These are phyloP conservation scores for Dipodascus geniculatus DNA, from an alignment of 805 yeast genomes.

Conservation along the genomic window DNA sequence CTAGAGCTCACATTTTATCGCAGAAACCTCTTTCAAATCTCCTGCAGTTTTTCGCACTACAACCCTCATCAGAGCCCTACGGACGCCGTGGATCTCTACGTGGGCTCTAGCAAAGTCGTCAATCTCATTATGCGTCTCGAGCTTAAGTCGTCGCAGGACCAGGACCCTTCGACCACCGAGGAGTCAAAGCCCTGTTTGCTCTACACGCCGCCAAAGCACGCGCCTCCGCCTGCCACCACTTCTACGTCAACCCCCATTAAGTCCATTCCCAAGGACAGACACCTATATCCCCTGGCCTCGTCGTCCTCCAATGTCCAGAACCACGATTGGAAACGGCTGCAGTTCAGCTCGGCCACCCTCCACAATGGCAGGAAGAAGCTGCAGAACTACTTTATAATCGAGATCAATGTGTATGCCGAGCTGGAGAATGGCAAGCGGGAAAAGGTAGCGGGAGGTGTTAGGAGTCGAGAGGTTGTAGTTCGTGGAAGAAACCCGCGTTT, in stretches of 20 bases:
- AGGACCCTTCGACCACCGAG: not conserved
- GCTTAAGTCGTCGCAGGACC: not conserved
- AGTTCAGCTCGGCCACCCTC: constrained; percentile 24
- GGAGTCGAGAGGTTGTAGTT: constrained; percentile 39
- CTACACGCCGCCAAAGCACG: not conserved
- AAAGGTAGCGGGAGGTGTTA: constrained; percentile 11
- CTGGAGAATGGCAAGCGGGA: constrained; percentile 19
- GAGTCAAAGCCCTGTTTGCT: not conserved
- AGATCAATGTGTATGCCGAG: constrained; percentile 16
- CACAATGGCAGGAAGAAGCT: constrained; percentile 22
- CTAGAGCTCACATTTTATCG: constrained; percentile 20
- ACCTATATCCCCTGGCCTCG: not conserved
- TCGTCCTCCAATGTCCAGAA: not conserved
- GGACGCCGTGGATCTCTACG: not conserved
- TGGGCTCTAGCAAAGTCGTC: not conserved
- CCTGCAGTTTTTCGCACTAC: not conserved
- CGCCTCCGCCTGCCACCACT: not conserved
- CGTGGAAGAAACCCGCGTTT: constrained; percentile 55
- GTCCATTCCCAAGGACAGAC: not conserved
- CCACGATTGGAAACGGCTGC: constrained; percentile 22
- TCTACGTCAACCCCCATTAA: not conserved
- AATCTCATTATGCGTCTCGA: not conserved
- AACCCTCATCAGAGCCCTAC: not conserved
- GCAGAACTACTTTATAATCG: constrained; percentile 15
- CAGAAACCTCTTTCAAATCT: constrained; percentile 19